phyloP scores from a whole-genome alignment of 2,329 filamentous ascomycete species.

The Xylaria arbuscula region DNA sequence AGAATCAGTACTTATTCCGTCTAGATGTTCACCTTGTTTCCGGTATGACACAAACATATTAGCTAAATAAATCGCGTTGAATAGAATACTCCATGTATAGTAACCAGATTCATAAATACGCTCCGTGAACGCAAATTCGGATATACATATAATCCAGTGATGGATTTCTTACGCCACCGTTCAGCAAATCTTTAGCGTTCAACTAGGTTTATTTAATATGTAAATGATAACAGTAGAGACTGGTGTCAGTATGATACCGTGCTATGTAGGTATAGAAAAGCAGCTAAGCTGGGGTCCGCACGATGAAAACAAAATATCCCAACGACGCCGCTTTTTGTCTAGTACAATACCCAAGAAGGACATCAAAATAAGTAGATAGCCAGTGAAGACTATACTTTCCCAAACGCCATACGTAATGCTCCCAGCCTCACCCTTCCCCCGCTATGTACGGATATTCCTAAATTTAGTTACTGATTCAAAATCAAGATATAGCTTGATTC shows the following conservation, averaged over 20 bases:
- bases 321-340: constrained; percentile 32
- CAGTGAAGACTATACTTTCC: background rate
- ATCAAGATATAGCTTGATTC: constrained; percentile 20
- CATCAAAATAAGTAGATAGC: constrained; percentile 6
- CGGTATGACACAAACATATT: no score
- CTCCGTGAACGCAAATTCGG: background rate
- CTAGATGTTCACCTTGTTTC: no score
- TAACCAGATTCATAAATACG: background rate
- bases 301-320: background rate
- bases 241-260: constrained; percentile 8
- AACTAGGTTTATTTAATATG: background rate
- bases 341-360: constrained; percentile 21
- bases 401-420: constrained; percentile 36
- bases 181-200: background rate
- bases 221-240: constrained; percentile 19
- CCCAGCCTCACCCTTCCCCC: constrained; percentile 24
- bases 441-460: constrained; percentile 35
- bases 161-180: background rate
- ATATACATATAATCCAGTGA: no score
- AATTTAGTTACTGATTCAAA: constrained; percentile 6
- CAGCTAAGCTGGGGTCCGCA: constrained; percentile 23
- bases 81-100: background rate
- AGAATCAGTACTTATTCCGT: background rate
- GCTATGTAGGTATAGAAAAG: constrained; percentile 23
- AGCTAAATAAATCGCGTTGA: no score